Conservation (phyloP, 306 rosid species). For the Medicago ruthenica region DNA sequence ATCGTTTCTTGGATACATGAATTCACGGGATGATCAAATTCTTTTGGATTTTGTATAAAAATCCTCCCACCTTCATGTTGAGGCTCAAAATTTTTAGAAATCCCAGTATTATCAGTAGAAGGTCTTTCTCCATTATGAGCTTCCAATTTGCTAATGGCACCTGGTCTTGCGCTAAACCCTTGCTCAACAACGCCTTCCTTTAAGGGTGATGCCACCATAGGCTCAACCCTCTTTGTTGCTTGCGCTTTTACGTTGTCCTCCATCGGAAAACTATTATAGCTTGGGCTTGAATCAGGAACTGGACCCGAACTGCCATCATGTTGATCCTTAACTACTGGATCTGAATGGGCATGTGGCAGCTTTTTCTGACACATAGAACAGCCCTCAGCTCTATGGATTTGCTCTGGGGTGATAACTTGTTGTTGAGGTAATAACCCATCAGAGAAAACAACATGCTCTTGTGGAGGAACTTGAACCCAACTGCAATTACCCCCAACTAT, state of each 20-base stretch:
- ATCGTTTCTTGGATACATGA: slow-evolving; percentile 44
- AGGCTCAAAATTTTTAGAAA: slow-evolving; percentile 47
- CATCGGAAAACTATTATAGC: slow-evolving; percentile 53
- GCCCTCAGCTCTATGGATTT: slow-evolving; percentile 55
- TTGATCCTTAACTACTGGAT: slow-evolving; percentile 67
- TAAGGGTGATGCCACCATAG: slow-evolving; percentile 46
- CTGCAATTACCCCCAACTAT: slow-evolving; percentile 60
- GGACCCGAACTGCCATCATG: slow-evolving; percentile 45
- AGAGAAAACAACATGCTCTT: slow-evolving; percentile 46
- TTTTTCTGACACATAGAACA: slow-evolving; percentile 77
- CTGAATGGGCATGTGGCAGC: slow-evolving; percentile 89
- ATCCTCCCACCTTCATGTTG: slow-evolving; percentile 54
- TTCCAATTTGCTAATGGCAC: slow-evolving; percentile 56
- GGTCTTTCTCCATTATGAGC: slow-evolving; percentile 47
- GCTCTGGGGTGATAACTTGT: slow-evolving; percentile 58
- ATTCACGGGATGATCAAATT: slow-evolving; percentile 44
- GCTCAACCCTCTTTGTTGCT: slow-evolving; percentile 49
- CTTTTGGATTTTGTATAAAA: slow-evolving; percentile 47
- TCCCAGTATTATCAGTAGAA: slow-evolving; percentile 45
- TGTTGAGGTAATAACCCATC: slow-evolving; percentile 66
- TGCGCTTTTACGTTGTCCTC: slow-evolving; percentile 61
- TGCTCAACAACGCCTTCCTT: slow-evolving; percentile 60
- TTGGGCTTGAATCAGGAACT: slow-evolving; percentile 57
- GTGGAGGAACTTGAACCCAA: slow-evolving; percentile 73
- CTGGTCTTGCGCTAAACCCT: slow-evolving; percentile 52